Percentiles rank a stretch among this genome's conserved stretches.
Conservation (phyloP, 164 flowering plant genomes). For the Santalum album region DNA sequence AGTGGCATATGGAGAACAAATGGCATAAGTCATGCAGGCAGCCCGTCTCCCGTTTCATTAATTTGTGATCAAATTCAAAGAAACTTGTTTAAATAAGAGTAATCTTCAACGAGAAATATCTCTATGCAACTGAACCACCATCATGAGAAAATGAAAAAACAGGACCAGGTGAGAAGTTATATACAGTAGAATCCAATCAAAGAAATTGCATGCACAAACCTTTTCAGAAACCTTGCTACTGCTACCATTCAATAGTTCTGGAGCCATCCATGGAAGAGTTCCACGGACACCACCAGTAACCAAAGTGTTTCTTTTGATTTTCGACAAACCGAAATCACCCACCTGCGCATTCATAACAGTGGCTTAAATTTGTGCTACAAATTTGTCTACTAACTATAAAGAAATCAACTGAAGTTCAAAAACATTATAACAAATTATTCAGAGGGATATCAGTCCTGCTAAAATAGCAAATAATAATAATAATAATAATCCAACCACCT, state of each 20-base stretch:
- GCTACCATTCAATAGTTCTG: constrained; percentile 89
- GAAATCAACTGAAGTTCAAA: background rate
- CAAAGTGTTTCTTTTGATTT: constrained; percentile 88
- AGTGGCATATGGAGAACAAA: too few species aligned
- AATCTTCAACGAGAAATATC: too few species aligned
- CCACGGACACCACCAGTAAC: constrained; percentile 99
- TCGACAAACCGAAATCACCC: constrained; percentile 98
- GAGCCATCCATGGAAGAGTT: constrained; percentile 98
- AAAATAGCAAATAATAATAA: too few species aligned
- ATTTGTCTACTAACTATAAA: background rate
- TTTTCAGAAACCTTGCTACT: constrained; percentile 96
- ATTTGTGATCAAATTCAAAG: too few species aligned
- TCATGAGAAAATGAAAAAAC: too few species aligned
- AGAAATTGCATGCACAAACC: constrained; percentile 25
- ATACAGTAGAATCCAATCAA: too few species aligned
- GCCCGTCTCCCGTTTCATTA: too few species aligned
- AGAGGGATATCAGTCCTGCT: background rate
- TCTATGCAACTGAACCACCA: too few species aligned
- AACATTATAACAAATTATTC: background rate
- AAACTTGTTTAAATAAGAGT: too few species aligned
- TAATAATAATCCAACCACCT: constrained; percentile 32
- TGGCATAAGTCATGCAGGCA: too few species aligned
- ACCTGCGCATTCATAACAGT: constrained; percentile 36
- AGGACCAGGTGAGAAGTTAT: too few species aligned
- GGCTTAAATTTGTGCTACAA: background rate